Conservation (phyloP, 441 rosid species). For the Pelargonium citronellum region DNA sequence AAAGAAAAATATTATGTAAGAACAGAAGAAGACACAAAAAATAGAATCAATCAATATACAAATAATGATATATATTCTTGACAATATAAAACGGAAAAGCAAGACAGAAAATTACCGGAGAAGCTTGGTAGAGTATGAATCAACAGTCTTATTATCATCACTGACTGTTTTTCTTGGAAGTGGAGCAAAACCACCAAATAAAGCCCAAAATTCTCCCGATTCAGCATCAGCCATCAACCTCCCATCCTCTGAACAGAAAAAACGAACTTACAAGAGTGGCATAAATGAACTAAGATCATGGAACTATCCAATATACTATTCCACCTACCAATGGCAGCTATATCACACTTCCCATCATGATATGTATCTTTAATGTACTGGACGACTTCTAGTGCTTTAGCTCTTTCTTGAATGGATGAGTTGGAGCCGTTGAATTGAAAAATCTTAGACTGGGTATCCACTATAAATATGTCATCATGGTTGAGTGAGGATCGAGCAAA, state of each 20-base stretch:
- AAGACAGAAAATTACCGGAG: conserved; percentile 43
- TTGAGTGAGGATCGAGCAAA: conserved; percentile 89
- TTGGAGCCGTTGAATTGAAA: conserved; percentile 97
- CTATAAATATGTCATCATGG: conserved; percentile 95
- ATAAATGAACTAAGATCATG: not conserved
- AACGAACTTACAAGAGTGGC: not conserved
- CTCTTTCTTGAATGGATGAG: conserved; percentile 96
- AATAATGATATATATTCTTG: not conserved
- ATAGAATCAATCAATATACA: not conserved
- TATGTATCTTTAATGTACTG: conserved; percentile 91
- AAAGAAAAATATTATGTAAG: not conserved
- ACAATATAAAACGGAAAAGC: not conserved
- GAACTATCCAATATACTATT: conserved; percentile 15
- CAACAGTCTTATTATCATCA: conserved; percentile 71
- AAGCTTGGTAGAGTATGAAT: conserved; percentile 65
- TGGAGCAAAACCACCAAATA: conserved; percentile 98
- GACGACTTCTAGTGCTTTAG: conserved; percentile 95
- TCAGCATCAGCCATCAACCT: conserved; percentile 94
- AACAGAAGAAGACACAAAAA: not conserved
- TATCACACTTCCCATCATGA: conserved; percentile 79
- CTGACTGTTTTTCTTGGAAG: conserved; percentile 69
- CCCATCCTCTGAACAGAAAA: conserved; percentile 67
- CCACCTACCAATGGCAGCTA: conserved; percentile 94
- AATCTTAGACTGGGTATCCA: conserved; percentile 74
- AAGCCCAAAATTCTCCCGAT: conserved; percentile 98